Base-by-base conservation (phyloP, 2,329 filamentous ascomycete species). In the Epichloe hybrida region DNA sequence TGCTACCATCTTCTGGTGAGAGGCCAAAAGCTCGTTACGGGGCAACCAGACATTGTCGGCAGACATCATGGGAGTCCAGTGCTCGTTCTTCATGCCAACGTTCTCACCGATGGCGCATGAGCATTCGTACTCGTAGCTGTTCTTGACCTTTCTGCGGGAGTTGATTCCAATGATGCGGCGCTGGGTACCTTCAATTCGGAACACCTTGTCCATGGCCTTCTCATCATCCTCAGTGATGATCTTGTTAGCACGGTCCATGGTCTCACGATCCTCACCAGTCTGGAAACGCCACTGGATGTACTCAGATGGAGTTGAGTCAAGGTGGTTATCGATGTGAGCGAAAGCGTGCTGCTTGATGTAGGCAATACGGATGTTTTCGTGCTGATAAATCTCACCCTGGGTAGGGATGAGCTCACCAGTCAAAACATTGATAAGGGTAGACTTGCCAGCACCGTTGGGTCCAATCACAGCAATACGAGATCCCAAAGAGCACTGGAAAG, bases 231-330 rank as follows among this genome's bases (percentile, higher is more conserved):
- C 90, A 66, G 93, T 97, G 78, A 97, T 89, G 76, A 96, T 86
- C 86, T 97, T 97, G 84, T 97, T 97, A 81, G 91, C 91, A 70
- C 93, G 90, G 72, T 97, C 93, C 93, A 98, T 97, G 64, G 93
- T 97, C 79, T 98, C 93, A 74, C 93, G 91, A 78, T 98, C 93
- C 79, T 98, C 93, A 79, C 93, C 93, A 69, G 93, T 97, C 83
- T 96, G 90, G 89, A 97, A 98, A 81, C 93, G 93, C 93, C 93
- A 98, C 75, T 98, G 93, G 64, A 98, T 97, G 79, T 98, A 98
- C 79, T 98, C 91, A 49, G 91, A 97, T 59, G 93, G 93, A 63
- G 93, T 98, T 73, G 83, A 87, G 80, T 96, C 89, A 62, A 98
- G 78, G 72, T 97, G 91, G 80, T 97, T 86, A 77, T 98, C 93